Percentiles rank a stretch among this genome's conserved stretches.
Evolutionary conservation across 2,329 filamentous ascomycete genomes (phyloP).

Genomic region (Juglanconis oblonga): DNA sequence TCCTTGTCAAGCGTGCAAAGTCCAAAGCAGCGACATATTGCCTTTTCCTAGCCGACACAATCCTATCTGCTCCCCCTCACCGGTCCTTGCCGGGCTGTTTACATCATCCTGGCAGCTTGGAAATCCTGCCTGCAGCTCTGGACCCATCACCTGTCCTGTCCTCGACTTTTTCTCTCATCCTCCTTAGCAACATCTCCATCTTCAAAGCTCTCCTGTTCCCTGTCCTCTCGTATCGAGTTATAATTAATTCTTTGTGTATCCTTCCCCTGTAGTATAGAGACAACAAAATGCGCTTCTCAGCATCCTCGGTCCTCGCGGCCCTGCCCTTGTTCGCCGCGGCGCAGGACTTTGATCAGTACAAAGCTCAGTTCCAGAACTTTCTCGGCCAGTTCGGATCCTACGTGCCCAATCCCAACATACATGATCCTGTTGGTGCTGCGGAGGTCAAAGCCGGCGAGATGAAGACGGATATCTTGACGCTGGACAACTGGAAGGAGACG

Average conservation of each 20-base stretch:
- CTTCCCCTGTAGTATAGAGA: background rate
- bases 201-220: background rate
- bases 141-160: constrained; percentile 3
- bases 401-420: constrained; percentile 37
- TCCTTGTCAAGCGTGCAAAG: no score
- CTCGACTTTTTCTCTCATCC: constrained; percentile 7
- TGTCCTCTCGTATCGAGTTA: constrained; percentile 5
- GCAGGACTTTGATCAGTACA: constrained; percentile 54
- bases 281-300: constrained; percentile 56
- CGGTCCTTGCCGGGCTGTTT: background rate
- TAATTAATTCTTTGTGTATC: background rate
- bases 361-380: constrained; percentile 62
- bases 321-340: constrained; percentile 55
- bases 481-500: constrained; percentile 69
- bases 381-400: constrained; percentile 57
- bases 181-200: background rate
- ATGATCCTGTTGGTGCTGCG: constrained; percentile 40
- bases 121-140: constrained; percentile 6
- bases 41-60: no score
- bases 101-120: background rate
- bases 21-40: no score
- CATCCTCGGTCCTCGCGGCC: constrained; percentile 46
- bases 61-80: background rate
- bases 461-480: constrained; percentile 57
- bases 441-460: constrained; percentile 49